Base-by-base conservation (phyloP, 257 asterid genomes). In the Nemophila menziesii region DNA sequence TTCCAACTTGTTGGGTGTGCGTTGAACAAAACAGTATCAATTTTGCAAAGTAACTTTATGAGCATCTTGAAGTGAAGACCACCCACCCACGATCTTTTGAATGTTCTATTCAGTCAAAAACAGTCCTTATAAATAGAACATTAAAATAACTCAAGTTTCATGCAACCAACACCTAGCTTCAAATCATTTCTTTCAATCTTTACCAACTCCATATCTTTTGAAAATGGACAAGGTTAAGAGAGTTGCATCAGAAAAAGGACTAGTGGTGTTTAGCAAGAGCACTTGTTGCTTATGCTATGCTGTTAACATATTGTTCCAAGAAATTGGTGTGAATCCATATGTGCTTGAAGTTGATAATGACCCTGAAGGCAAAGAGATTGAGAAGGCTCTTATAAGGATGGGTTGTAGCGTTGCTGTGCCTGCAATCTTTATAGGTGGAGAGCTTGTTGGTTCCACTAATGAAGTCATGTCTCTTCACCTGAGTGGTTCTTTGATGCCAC, bases 381-480 rank as follows among this genome's bases (percentile, higher is more conserved):
- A 78, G 75, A 61, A 60, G 49, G 80, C 79, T 0, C 53, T 81
- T 16, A 5, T 38, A 41, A 54, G 68, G 66, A 68, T 72, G 77
- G 80, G 82, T 4, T 58, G 75, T 64, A 48, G 46, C 10, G 62
- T 74, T 1, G 71, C 90, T 1, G 49, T 74, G 8, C 93, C 93
- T 0, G 80, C 77, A 0, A 75, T 81, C 3, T 81, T 72, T 74
- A 63, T 81, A 27, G 70, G 72, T 10, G 93, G 92, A 1, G 24
- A 63, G 55, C 71, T 81, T 11, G 58, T 81, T 21, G 92, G 92
- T 0, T 81, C 92, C 24, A 81, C 92, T 60, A 75, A 75, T 29
- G 90, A 81, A 74, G 83, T 81, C 20, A 81, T 81, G 93, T 78
- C 93, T 1, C 90, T 72, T 54, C 93, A 78, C 67, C 70, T 81